phyloP scores from a whole-genome alignment of 768 basidiomycete species.

The Suillus occidentalis region DNA sequence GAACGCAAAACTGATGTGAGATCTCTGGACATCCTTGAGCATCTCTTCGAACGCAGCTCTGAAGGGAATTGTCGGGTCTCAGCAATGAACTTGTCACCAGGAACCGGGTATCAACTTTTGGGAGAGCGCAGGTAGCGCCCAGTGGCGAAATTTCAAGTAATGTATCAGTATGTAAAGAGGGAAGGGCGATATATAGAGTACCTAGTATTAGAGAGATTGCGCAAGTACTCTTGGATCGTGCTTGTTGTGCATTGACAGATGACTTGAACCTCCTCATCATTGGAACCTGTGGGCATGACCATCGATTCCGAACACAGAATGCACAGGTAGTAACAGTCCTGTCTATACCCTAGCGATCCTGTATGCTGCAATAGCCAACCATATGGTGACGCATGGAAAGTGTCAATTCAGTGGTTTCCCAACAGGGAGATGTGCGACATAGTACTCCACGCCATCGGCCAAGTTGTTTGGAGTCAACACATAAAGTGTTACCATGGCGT shows the following conservation, averaged over 20 bases:
- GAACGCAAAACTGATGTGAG: slow-evolving; percentile 69
- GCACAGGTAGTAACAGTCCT: slow-evolving; percentile 78
- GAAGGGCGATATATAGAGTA: slow-evolving; percentile 44
- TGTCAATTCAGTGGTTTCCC: slow-evolving; percentile 75
- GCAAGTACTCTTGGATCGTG: slow-evolving; percentile 12
- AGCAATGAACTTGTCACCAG: slow-evolving; percentile 58
- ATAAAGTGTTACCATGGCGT: slow-evolving; percentile 42
- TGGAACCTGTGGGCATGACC: slow-evolving; percentile 52
- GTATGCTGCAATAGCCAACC: slow-evolving; percentile 58
- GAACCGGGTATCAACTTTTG: slow-evolving; percentile 47
- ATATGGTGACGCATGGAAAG: slow-evolving; percentile 54
- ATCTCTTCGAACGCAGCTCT: slow-evolving; percentile 48
- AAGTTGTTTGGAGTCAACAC: slow-evolving; percentile 28
- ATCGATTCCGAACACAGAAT: slow-evolving; percentile 55
- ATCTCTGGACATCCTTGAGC: slow-evolving; percentile 32
- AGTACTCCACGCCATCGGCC: slow-evolving; percentile 59
- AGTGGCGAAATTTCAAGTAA: slow-evolving; percentile 48
- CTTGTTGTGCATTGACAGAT: background rate
- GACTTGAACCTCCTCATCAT: slow-evolving; percentile 19
- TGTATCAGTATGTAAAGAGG: slow-evolving; percentile 50
- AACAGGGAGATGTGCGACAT: slow-evolving; percentile 57
- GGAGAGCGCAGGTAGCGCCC: slow-evolving; percentile 66
- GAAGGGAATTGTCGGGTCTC: slow-evolving; percentile 48
- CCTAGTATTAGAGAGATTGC: slow-evolving; percentile 37
- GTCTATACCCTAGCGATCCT: slow-evolving; percentile 63